phyloP scores from a whole-genome alignment of 2,329 filamentous ascomycete species.

The Pseudogymnoascus pannorum region DNA sequence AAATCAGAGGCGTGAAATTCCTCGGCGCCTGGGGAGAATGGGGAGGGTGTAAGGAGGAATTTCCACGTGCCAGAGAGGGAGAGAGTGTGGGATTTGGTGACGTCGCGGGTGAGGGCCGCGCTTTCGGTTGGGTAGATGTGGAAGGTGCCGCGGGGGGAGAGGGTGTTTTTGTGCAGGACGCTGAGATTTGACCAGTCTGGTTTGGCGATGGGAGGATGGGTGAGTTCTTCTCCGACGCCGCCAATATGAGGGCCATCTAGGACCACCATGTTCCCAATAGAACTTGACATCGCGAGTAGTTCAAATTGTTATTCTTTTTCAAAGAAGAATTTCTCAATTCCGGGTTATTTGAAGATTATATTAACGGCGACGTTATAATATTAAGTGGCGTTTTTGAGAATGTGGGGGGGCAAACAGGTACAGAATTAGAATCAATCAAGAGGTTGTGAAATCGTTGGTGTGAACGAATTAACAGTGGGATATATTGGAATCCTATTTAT shows the following conservation, averaged over 20 bases:
- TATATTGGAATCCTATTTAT: neutral
- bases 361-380: neutral
- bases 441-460: neutral
- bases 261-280: neutral
- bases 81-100: constrained; percentile 32
- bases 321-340: neutral
- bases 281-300: neutral
- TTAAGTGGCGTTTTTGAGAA: neutral
- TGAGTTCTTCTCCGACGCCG: neutral
- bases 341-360: neutral
- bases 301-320: neutral
- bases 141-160: constrained; percentile 51
- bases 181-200: constrained; percentile 57
- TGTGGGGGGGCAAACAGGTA: neutral
- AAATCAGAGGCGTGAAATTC: constrained; percentile 14
- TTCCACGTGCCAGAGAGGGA: constrained; percentile 26
- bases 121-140: constrained; percentile 42
- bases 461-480: neutral
- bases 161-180: constrained; percentile 52
- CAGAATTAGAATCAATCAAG: neutral
- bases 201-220: constrained; percentile 20
- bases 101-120: constrained; percentile 40
- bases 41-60: constrained; percentile 22
- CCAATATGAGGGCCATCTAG: neutral
- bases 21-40: constrained; percentile 21